phyloP scores from a whole-genome alignment of 495 filamentous ascomycete genomes.

The Penicillium subrubescens region DNA sequence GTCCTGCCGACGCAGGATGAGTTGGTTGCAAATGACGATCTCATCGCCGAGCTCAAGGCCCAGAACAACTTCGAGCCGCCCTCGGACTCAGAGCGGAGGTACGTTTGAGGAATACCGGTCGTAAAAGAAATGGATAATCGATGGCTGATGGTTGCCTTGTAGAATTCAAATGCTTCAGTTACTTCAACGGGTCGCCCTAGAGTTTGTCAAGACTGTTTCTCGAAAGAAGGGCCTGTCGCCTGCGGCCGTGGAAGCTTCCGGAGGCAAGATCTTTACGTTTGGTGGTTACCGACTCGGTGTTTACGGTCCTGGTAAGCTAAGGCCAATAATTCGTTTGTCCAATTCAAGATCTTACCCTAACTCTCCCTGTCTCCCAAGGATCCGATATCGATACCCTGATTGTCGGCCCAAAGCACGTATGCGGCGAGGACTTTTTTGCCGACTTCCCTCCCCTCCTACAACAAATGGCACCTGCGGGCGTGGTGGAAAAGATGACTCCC shows the following conservation, averaged over 20 bases:
- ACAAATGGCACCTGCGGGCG: conserved; percentile 69
- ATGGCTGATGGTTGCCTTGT: conserved; percentile 12
- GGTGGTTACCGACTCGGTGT: conserved; percentile 94
- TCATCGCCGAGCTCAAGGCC: conserved; percentile 74
- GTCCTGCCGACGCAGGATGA: conserved; percentile 74
- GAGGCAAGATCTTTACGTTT: conserved; percentile 91
- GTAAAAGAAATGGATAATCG: not conserved
- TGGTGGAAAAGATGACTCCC: conserved; percentile 81
- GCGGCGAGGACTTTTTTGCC: conserved; percentile 86
- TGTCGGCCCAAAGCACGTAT: conserved; percentile 84
- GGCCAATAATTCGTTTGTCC: too few species aligned
- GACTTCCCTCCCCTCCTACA: conserved; percentile 77
- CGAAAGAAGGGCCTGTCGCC: conserved; percentile 74
- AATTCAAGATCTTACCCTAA: conserved; percentile 14
- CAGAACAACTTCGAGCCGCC: conserved; percentile 89
- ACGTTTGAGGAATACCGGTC: conserved; percentile 11
- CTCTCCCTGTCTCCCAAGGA: conserved; percentile 49
- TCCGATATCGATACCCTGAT: conserved; percentile 98
- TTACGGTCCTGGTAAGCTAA: conserved; percentile 73
- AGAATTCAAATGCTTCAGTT: conserved; percentile 60
- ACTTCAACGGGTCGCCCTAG: conserved; percentile 76
- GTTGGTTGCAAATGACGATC: conserved; percentile 69
- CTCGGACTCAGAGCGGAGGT: conserved; percentile 80
- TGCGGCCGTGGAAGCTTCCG: conserved; percentile 73
- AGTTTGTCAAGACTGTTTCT: conserved; percentile 81